Conservation (phyloP, 768 basidiomycete species). For the Strobilomyces confusus region DNA sequence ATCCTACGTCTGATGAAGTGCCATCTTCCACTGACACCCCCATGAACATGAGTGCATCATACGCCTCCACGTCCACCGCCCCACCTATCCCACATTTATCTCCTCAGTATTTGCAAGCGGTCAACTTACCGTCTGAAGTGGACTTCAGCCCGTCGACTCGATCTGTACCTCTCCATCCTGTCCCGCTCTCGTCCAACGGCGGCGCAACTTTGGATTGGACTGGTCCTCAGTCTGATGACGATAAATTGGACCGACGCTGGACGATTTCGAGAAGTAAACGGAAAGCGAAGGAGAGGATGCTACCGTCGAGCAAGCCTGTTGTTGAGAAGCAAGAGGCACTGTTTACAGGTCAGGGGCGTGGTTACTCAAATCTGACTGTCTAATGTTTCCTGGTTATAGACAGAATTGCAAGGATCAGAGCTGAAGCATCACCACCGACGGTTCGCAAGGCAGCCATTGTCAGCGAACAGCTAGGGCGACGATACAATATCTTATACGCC, state of each 20-base stretch:
- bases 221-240: constrained; percentile 50
- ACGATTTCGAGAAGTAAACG: constrained; percentile 48
- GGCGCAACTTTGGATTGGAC: constrained; percentile 75
- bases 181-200: constrained; percentile 65
- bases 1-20: constrained; percentile 17
- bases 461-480: constrained; percentile 59
- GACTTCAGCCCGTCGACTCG: constrained; percentile 70
- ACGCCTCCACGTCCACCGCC: constrained; percentile 30
- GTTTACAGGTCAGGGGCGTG: constrained; percentile 45
- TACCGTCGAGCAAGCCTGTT: constrained; percentile 39
- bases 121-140: constrained; percentile 40
- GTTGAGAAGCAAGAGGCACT: constrained; percentile 58
- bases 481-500: constrained; percentile 54
- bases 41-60: constrained; percentile 24
- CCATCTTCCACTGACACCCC: constrained; percentile 26
- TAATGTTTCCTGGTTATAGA: constrained; percentile 34
- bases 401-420: constrained; percentile 52
- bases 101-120: constrained; percentile 20
- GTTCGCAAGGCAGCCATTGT: constrained; percentile 62
- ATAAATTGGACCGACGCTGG: constrained; percentile 60
- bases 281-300: constrained; percentile 50
- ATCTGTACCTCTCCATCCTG: constrained; percentile 48
- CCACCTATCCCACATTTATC: constrained; percentile 14
- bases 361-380: constrained; percentile 2
- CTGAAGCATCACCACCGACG: constrained; percentile 48